Evolutionary conservation across 768 basidiomycete genomes (phyloP).

Genomic region (Chalciporus piperatus): DNA sequence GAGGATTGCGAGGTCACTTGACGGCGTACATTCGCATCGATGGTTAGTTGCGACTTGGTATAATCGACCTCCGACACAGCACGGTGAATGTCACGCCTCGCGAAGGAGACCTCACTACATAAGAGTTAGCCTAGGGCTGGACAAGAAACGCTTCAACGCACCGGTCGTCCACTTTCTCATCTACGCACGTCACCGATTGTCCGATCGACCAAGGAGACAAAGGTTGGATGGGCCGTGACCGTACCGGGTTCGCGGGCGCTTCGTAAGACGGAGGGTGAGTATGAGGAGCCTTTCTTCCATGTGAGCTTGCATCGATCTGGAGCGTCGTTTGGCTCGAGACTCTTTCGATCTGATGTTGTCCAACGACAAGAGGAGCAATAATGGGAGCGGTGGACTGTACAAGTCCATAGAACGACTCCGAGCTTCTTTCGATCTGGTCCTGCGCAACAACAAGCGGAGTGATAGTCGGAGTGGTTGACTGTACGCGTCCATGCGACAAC

Average conservation of each 20-base stretch:
- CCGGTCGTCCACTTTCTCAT: conserved; percentile 1
- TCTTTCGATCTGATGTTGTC: not conserved
- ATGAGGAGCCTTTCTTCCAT: conserved; percentile 12
- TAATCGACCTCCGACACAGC: not conserved
- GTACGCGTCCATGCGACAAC: not conserved
- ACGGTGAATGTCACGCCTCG: not conserved
- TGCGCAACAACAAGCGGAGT: not conserved
- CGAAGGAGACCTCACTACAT: conserved; percentile 2
- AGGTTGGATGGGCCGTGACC: not conserved
- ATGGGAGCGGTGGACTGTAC: not conserved
- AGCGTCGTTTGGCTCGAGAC: not conserved
- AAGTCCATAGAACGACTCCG: not conserved
- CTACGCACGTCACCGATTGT: not conserved
- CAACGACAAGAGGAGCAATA: not conserved
- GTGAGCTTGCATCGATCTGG: not conserved
- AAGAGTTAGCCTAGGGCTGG: not conserved
- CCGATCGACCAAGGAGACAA: not conserved
- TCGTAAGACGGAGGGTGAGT: not conserved
- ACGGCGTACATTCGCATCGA: not conserved
- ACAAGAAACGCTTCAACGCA: conserved; percentile 5
- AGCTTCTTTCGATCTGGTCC: not conserved
- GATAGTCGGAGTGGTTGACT: not conserved
- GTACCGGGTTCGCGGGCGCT: not conserved
- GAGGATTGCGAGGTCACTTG: not conserved
- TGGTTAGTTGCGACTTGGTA: not conserved